Conservation (phyloP, 371 early-diverging fungal species). For the Batrachochytrium dendrobatidis region DNA sequence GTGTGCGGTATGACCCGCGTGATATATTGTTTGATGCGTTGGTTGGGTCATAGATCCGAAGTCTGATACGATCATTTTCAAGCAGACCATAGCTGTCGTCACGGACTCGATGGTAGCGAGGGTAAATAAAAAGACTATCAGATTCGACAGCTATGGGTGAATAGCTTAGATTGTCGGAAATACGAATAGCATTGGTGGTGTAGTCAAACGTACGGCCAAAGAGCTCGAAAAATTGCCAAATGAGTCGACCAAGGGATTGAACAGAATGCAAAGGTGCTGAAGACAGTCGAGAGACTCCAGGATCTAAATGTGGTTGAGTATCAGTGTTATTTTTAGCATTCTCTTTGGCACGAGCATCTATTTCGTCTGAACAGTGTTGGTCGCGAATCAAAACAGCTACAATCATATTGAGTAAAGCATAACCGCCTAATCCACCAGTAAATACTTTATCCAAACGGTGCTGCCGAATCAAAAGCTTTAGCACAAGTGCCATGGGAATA, state of each 20-base stretch:
- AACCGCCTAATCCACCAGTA: conserved; percentile 89
- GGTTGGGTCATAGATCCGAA: neutral
- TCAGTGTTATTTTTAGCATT: neutral
- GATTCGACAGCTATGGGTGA: neutral
- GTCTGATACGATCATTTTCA: neutral
- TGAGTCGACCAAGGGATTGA: conserved; percentile 61
- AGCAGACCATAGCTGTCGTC: neutral
- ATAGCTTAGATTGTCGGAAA: conserved; percentile 21
- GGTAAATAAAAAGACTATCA: neutral
- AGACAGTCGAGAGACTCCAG: neutral
- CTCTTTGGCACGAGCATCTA: neutral
- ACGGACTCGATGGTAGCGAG: neutral
- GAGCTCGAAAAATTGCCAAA: conserved; percentile 92
- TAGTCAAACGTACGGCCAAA: conserved; percentile 80
- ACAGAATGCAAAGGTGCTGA: neutral
- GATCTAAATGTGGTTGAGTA: neutral
- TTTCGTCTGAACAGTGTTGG: conserved; percentile 31
- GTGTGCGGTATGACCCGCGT: neutral
- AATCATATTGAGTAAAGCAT: conserved; percentile 76
- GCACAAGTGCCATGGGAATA: conserved; percentile 53
- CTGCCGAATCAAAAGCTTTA: conserved; percentile 76
- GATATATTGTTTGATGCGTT: neutral
- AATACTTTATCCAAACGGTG: conserved; percentile 81
- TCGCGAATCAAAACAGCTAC: conserved; percentile 66
- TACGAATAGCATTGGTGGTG: conserved; percentile 57